Evolutionary conservation across 176 grass and related monocot genomes (phyloP).

Genomic region (Musa beccarii): DNA sequence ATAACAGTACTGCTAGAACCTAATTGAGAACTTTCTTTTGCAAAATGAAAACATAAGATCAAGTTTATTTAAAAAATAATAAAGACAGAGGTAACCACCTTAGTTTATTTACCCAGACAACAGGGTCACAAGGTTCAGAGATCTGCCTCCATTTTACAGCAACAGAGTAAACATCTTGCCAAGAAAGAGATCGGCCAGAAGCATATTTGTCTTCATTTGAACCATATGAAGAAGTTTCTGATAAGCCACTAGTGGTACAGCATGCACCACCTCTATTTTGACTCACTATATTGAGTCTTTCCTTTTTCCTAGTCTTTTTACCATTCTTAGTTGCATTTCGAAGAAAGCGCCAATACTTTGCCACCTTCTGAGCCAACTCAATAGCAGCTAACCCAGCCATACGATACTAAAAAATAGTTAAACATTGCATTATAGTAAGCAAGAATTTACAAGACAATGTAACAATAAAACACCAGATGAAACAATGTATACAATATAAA

Average conservation of each 20-base stretch:
- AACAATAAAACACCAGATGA: conserved; percentile 7
- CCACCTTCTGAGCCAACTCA: conserved; percentile 94
- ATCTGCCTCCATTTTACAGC: conserved; percentile 94
- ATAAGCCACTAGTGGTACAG: conserved; percentile 60
- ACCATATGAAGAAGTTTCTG: conserved; percentile 39
- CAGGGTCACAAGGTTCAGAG: conserved; percentile 98
- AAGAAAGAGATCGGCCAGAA: conserved; percentile 57
- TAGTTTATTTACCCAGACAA: conserved; percentile 97
- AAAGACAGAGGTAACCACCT: conserved; percentile 35
- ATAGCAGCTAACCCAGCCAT: conserved; percentile 97
- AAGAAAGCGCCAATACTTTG: conserved; percentile 82
- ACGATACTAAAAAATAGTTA: conserved; percentile 43
- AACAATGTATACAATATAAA: background rate
- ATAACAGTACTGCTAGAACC: background rate
- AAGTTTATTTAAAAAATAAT: background rate
- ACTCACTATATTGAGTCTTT: conserved; percentile 58
- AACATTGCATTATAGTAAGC: conserved; percentile 4
- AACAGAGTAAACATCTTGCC: conserved; percentile 89
- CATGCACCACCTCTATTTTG: conserved; percentile 67
- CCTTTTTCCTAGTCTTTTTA: conserved; percentile 68
- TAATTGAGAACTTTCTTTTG: no score
- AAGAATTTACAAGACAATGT: background rate
- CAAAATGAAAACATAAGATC: background rate
- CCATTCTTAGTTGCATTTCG: conserved; percentile 67
- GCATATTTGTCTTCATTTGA: conserved; percentile 64